Evolutionary conservation across 2,329 filamentous ascomycete genomes (phyloP), one percentile per base, ranked within the genome.

Genomic region (Fusarium domesticum): DNA sequence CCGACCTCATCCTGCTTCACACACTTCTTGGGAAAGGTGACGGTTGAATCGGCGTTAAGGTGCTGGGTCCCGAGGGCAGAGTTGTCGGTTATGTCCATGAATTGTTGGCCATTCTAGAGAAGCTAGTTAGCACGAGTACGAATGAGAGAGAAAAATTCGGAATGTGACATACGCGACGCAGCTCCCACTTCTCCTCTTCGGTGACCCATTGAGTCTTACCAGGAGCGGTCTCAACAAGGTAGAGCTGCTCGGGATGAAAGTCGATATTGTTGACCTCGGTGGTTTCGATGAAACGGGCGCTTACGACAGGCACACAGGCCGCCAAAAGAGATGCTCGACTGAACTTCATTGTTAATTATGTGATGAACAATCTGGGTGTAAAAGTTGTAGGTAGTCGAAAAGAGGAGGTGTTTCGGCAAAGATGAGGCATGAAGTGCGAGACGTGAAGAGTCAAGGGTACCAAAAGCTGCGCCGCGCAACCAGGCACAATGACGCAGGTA

Each of bases 131-230:
- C 18, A 39, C 25, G 6, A 7, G 4, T 5, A 3, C 11, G 11
- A 12, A 5, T 18, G 18, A 11, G 19, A 5, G 1, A 16, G 11
- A 5, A 7, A 6, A 6, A 8, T 38, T 18, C 12, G 6, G 35
- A 5, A 41, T 34, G 11, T 18, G 8, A 70, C 81, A 45, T 77
- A 95, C 90, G 57, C 89, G 78, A 62, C 87, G 84, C 53, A 97
- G 72, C 67, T 85, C 83, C 90, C 92, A 96, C 70, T 97, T 98
- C 72, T 96, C 84, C 28, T 96, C 88, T 61, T 97, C 92, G 0
- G 89, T 95, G 23, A 96, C 85, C 87, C 88, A 93, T 75, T 78
- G 74, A 18, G 84, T 91, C 64, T 92, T 78, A 43, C 87, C 89
- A 4, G 89, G 89, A n/a, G 81, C 78, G 18, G 93, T 76, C 72